Percentiles rank a stretch among this genome's conserved stretches.
These are phyloP conservation scores for Moricandia arvensis DNA, from an alignment of 345 rosid genomes.

Conservation along the genomic window DNA sequence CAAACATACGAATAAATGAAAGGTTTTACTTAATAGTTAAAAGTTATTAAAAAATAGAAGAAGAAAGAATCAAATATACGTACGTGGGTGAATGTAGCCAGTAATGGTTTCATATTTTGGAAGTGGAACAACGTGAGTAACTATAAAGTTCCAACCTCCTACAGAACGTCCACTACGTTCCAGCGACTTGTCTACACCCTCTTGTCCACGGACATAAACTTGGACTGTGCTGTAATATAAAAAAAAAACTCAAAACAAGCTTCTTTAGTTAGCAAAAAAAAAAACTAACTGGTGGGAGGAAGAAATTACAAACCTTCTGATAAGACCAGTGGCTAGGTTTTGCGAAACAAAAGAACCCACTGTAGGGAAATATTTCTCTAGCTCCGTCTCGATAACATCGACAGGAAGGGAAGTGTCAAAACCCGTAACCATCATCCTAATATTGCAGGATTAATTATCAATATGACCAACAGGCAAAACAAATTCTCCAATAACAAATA, in stretches of 20 bases:
- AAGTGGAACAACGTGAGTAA: not conserved
- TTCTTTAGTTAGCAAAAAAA: not conserved
- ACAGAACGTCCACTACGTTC: not conserved
- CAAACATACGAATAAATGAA: not conserved
- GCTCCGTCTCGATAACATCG: not conserved
- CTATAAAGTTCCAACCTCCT: not conserved
- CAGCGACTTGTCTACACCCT: not conserved
- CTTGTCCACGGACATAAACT: not conserved
- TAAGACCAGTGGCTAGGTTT: not conserved
- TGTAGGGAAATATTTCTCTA: not conserved
- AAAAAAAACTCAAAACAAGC: not conserved
- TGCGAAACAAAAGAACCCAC: not conserved
- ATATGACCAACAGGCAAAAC: not conserved
- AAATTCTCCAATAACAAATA: not conserved
- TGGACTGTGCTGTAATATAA: not conserved
- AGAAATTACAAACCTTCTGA: not conserved
- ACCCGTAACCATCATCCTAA: not conserved
- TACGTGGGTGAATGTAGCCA: not conserved
- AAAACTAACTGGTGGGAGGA: not conserved
- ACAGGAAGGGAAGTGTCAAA: not conserved
- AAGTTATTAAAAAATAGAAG: not conserved
- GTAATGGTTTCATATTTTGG: not conserved
- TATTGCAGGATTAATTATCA: no score
- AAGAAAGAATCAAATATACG: not conserved
- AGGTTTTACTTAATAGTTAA: not conserved